Conservation (phyloP, 176 grass and related monocot species). For the Ensete glaucum region DNA sequence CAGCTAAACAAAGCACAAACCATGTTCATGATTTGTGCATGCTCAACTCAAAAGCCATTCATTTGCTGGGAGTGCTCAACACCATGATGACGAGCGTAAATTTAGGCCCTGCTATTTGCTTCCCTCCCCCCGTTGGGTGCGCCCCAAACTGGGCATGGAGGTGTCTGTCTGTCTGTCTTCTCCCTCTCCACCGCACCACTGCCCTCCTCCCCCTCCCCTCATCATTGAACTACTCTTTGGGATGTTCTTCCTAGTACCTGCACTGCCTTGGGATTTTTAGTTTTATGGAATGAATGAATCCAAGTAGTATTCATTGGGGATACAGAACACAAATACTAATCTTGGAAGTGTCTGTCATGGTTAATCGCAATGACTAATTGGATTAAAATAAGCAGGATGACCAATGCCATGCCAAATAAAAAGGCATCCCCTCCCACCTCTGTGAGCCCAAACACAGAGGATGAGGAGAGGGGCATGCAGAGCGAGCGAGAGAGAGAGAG, state of each 20-base stretch:
- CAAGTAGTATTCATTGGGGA: not conserved
- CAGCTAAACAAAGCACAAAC: no score
- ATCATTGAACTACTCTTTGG: not conserved
- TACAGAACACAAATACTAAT: no score
- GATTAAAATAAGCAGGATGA: not conserved
- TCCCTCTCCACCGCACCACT: no score
- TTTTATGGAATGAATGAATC: not conserved
- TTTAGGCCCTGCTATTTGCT: no score
- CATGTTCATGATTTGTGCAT: no score
- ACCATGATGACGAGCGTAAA: no score
- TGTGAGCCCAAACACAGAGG: not conserved
- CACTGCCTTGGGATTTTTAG: not conserved
- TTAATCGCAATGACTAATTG: not conserved
- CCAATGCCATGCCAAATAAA: no score
- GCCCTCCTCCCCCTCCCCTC: not conserved
- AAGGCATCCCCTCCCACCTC: no score
- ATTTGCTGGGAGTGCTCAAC: no score
- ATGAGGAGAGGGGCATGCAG: not conserved
- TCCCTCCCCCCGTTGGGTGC: no score
- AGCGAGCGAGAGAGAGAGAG: no score
- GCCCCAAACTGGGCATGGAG: not conserved
- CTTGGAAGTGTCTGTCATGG: not conserved
- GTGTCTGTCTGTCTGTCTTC: not conserved
- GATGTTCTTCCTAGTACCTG: not conserved
- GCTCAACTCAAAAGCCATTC: no score